Conservation (phyloP, 345 rosid genomes). For the Eucalyptus lansdowneana region DNA sequence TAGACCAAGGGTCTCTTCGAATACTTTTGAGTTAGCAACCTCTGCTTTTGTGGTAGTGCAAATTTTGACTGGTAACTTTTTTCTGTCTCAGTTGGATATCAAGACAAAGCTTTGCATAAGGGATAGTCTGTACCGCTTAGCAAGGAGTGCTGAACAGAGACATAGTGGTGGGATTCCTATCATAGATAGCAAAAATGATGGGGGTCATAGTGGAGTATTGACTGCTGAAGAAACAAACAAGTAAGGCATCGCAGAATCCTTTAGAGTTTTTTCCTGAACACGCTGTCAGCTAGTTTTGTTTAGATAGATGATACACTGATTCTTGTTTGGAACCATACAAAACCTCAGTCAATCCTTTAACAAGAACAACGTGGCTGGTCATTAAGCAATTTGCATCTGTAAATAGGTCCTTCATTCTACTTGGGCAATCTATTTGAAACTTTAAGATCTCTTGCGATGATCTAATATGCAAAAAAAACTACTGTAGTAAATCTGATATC, state of each 20-base stretch:
- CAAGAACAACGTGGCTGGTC: background rate
- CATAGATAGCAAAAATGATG: slow-evolving; percentile 25
- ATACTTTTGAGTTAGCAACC: background rate
- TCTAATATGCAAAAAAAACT: background rate
- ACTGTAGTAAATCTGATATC: background rate
- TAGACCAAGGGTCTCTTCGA: background rate
- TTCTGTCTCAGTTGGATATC: slow-evolving; percentile 57
- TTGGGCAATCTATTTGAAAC: background rate
- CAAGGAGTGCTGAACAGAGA: slow-evolving; percentile 83
- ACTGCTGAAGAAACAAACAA: slow-evolving; percentile 45
- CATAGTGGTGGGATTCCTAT: slow-evolving; percentile 29
- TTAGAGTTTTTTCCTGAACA: background rate
- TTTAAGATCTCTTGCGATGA: background rate
- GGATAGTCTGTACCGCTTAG: slow-evolving; percentile 88
- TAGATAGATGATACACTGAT: background rate
- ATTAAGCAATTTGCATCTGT: background rate
- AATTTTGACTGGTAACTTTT: background rate
- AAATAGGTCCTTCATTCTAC: background rate
- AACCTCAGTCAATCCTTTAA: background rate
- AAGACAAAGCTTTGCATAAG: slow-evolving; percentile 87
- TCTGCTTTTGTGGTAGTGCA: background rate
- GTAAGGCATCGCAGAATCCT: slow-evolving; percentile 13
- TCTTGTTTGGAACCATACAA: background rate
- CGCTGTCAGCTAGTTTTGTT: background rate
- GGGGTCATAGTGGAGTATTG: slow-evolving; percentile 14